Evolutionary conservation across 1,284 basidiomycete species (phyloP).

Genomic region (Papiliotrema terrestris): DNA sequence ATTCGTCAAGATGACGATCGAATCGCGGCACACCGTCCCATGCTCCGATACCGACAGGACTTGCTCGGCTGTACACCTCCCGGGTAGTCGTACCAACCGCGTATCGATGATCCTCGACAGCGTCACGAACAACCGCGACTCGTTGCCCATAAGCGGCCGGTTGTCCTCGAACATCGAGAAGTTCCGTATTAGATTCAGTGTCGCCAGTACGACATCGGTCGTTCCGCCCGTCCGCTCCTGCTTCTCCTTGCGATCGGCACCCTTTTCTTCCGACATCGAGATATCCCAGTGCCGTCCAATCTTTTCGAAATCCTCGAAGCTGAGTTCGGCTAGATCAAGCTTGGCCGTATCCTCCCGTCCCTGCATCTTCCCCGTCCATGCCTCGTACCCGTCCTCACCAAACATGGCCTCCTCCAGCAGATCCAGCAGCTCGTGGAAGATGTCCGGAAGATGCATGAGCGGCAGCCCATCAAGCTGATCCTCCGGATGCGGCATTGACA

Average conservation of each 20-base stretch:
- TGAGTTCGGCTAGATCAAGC: slow-evolving; percentile 69
- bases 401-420: slow-evolving; percentile 80
- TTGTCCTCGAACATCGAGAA: slow-evolving; percentile 74
- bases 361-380: slow-evolving; percentile 23
- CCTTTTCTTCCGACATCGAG: slow-evolving; percentile 59
- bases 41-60: slow-evolving; percentile 66
- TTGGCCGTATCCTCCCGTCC: slow-evolving; percentile 46
- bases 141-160: slow-evolving; percentile 61
- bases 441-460: slow-evolving; percentile 70
- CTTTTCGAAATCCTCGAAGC: slow-evolving; percentile 79
- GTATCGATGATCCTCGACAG: slow-evolving; percentile 62
- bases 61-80: slow-evolving; percentile 21
- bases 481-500: slow-evolving; percentile 53
- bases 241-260: slow-evolving; percentile 20
- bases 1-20: slow-evolving; percentile 67
- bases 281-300: slow-evolving; percentile 81
- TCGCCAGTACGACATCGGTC: slow-evolving; percentile 63
- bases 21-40: slow-evolving; percentile 72
- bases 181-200: slow-evolving; percentile 82
- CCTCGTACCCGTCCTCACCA: slow-evolving; percentile 53
- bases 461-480: slow-evolving; percentile 61
- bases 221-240: slow-evolving; percentile 16
- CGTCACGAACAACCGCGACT: slow-evolving; percentile 63
- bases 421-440: slow-evolving; percentile 83
- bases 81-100: slow-evolving; percentile 51